Evolutionary conservation across 768 basidiomycete species (phyloP).

Genomic region (Boletus pseudo-olivaceus): DNA sequence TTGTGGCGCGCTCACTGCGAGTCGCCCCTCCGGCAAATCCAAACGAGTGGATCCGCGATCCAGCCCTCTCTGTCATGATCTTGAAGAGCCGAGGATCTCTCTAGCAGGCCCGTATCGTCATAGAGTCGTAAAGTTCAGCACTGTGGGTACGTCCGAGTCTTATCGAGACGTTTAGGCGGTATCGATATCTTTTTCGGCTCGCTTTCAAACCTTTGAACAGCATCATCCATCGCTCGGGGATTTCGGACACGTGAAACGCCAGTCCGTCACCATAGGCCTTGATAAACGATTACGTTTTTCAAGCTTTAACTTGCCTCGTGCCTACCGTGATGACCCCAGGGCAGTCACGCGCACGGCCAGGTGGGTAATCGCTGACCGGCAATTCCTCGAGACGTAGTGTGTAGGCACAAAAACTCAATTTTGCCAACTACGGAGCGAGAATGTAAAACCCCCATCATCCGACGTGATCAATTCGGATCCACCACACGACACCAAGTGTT

Average conservation of each 20-base stretch:
- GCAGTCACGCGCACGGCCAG: background rate
- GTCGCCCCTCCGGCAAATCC: background rate
- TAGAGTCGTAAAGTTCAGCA: background rate
- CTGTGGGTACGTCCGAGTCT: background rate
- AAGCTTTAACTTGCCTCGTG: background rate
- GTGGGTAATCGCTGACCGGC: background rate
- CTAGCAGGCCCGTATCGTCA: background rate
- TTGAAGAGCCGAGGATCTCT: slow-evolving; percentile 8
- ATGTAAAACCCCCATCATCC: background rate
- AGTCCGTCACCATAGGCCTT: background rate
- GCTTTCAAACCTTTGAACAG: background rate
- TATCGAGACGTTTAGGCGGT: background rate
- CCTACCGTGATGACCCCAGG: background rate
- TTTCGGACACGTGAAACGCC: background rate
- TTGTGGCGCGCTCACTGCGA: background rate
- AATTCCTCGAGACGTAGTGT: background rate
- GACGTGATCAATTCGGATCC: background rate
- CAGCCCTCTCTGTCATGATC: slow-evolving; percentile 12
- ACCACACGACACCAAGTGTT: background rate
- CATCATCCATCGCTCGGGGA: no score
- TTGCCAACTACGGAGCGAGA: background rate
- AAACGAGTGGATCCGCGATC: slow-evolving; percentile 5
- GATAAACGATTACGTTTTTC: background rate
- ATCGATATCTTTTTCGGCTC: background rate
- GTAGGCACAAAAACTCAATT: background rate